phyloP scores from a whole-genome alignment of 805 yeast genomes.

The Nematodospora valgi region DNA sequence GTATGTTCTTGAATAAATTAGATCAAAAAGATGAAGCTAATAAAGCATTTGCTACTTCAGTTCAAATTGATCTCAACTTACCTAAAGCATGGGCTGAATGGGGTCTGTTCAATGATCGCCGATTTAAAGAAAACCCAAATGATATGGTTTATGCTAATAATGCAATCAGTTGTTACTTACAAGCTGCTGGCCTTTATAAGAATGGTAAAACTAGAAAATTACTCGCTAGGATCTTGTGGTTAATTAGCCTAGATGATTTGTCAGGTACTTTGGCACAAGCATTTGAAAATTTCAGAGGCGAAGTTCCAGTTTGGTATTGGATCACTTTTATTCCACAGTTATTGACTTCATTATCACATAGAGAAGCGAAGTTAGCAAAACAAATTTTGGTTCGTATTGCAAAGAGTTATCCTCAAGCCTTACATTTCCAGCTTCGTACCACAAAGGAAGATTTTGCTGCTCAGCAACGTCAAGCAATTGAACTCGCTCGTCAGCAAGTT shows the following conservation, averaged over 20 bases:
- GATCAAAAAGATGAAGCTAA: conserved; percentile 93
- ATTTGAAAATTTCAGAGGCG: conserved; percentile 89
- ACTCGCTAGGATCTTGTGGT: conserved; percentile 88
- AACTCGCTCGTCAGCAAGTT: conserved; percentile 22
- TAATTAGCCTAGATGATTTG: conserved; percentile 85
- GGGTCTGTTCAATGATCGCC: conserved; percentile 92
- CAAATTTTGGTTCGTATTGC: conserved; percentile 89
- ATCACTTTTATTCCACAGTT: conserved; percentile 94
- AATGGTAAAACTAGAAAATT: conserved; percentile 86
- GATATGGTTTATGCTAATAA: conserved; percentile 85
- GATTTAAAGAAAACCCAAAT: conserved; percentile 78
- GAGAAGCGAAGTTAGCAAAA: conserved; percentile 86
- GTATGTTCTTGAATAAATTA: conserved; percentile 92
- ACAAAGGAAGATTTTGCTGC: conserved; percentile 92
- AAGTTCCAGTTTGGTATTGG: conserved; percentile 99
- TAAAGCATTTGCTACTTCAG: conserved; percentile 97
- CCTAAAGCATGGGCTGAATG: conserved; percentile 99
- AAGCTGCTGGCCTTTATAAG: conserved; percentile 96
- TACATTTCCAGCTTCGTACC: conserved; percentile 93
- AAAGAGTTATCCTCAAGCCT: conserved; percentile 94
- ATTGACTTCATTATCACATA: conserved; percentile 82
- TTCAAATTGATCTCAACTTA: conserved; percentile 86
- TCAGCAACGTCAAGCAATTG: conserved; percentile 69
- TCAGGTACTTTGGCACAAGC: conserved; percentile 79
- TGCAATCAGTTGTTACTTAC: conserved; percentile 92